Base-by-base conservation (phyloP, 805 yeast genomes). In the Jamesozyma piceae region DNA sequence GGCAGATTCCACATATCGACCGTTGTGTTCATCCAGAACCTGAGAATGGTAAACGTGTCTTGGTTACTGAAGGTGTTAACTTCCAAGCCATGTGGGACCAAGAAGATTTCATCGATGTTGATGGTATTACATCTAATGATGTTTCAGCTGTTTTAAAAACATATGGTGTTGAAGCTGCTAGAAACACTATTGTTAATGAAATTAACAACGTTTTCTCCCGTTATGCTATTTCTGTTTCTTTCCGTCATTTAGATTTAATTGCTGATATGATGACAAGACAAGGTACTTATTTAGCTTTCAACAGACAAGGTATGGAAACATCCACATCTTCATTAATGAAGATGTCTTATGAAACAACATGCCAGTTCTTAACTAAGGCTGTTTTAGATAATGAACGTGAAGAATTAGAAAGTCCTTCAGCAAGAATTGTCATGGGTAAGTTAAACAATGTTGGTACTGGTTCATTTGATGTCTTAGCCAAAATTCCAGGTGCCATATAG, bases 241-340 rank as follows among this genome's bases (percentile, higher is more conserved):
- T 78, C 42, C 86, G 98, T 65, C 99, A 92, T 70, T 78, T 92
- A 68, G 98, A 92, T 62, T 77, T 92, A 63, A 82, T 92, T 64
- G 99, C 95, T 50, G 99, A 92, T 66, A 85, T 86, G 87, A 92
- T 92, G 99, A 92, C 99, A 4, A 80, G 98, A 66, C 97, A 92
- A 67, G 99, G 99, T 58, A 77, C 94, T 2, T 92, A 89, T 62
- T 69, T 90, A 61, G 95, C 99, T 21, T 92, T 92, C 73, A 89
- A 87, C 67, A 85, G 99, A 73, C 96, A 87, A 69, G 99, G 99
- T 65, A 89, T 94, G 62, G 97, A 92, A 64, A 76, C 95, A 1
- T 78, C 92, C 13, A 88, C 97, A 1, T 89, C 97, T 6, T 84
- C 97, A 15, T 86, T 92, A 72, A 82, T 87, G 89, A 92, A 92